Conservation (phyloP, 192 early-diverging fungal species). For the Lobulomyces angularis region DNA sequence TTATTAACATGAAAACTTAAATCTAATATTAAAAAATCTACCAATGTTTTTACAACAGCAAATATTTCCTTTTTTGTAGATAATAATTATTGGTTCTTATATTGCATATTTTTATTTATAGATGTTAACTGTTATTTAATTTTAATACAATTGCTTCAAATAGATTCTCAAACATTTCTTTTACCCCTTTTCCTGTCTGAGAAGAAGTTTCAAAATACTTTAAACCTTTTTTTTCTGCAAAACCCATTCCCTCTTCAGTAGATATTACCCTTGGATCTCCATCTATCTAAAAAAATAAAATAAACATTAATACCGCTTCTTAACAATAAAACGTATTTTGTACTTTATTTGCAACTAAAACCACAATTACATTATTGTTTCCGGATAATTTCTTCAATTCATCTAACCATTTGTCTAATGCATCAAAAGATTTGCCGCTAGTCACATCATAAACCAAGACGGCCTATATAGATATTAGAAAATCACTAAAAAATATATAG, state of each 20-base stretch:
- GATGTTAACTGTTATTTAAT: neutral
- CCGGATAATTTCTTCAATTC: conserved; percentile 24
- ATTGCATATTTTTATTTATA: neutral
- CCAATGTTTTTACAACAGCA: too few relatives aligned
- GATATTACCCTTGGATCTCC: conserved; percentile 14
- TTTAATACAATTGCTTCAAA: conserved; percentile 17
- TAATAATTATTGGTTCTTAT: too few relatives aligned
- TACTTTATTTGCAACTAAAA: conserved; percentile 38
- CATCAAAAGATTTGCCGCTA: conserved; percentile 18
- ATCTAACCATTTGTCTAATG: conserved; percentile 26
- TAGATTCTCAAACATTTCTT: conserved; percentile 29
- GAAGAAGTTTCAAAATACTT: conserved; percentile 40
- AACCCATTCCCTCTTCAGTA: conserved; percentile 20
- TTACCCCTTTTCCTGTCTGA: conserved; percentile 24
- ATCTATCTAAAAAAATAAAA: conserved; percentile 12
- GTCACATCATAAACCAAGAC: conserved; percentile 29
- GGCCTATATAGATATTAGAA: conserved; percentile 8
- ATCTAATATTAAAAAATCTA: too few relatives aligned
- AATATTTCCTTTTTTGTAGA: too few relatives aligned
- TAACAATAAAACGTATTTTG: neutral
- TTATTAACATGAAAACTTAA: too few relatives aligned
- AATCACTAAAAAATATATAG: conserved; percentile 1
- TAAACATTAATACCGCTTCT: conserved; percentile 1
- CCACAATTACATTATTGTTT: conserved; percentile 16
- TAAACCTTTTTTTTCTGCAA: conserved; percentile 18